phyloP scores from a whole-genome alignment of 768 basidiomycete genomes.

The Leccinum fibrillosum region DNA sequence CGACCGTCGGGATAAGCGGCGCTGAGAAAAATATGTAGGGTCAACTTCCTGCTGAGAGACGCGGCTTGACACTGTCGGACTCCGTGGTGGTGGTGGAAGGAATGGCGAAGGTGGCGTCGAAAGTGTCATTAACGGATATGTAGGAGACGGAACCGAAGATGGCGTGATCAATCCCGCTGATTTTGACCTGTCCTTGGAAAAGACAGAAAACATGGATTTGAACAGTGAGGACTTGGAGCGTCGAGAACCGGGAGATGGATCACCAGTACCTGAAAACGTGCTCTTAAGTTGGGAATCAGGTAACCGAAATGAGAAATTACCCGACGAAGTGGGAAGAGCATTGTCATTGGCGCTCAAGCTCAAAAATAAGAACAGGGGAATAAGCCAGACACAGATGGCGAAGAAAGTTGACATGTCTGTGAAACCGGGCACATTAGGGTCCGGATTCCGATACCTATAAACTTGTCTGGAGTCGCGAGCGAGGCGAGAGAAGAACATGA shows the following conservation, averaged over 20 bases:
- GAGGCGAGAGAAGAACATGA: constrained; percentile 84
- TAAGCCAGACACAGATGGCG: constrained; percentile 80
- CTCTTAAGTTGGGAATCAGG: neutral
- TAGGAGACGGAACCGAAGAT: constrained; percentile 25
- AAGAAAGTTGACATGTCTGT: constrained; percentile 83
- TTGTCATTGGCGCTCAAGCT: constrained; percentile 97
- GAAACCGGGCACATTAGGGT: constrained; percentile 44
- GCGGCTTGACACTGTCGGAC: constrained; percentile 8
- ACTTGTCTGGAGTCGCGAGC: constrained; percentile 60
- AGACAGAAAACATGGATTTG: constrained; percentile 54
- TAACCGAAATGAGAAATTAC: constrained; percentile 29
- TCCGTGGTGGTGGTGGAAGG: constrained; percentile 27
- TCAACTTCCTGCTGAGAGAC: constrained; percentile 35
- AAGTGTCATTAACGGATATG: constrained; percentile 28
- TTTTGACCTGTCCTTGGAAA: constrained; percentile 41
- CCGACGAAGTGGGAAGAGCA: constrained; percentile 74
- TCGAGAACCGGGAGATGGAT: constrained; percentile 25
- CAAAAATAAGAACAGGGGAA: constrained; percentile 91
- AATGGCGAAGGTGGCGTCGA: constrained; percentile 25
- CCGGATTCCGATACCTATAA: constrained; percentile 42
- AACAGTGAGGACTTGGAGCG: constrained; percentile 63
- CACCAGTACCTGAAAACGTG: constrained; percentile 15
- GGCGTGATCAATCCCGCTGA: constrained; percentile 71
- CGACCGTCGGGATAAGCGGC: constrained; percentile 41
- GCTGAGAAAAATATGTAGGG: constrained; percentile 26